phyloP scores from a whole-genome alignment of 2,329 filamentous ascomycete species.

The Epichloe scottii region DNA sequence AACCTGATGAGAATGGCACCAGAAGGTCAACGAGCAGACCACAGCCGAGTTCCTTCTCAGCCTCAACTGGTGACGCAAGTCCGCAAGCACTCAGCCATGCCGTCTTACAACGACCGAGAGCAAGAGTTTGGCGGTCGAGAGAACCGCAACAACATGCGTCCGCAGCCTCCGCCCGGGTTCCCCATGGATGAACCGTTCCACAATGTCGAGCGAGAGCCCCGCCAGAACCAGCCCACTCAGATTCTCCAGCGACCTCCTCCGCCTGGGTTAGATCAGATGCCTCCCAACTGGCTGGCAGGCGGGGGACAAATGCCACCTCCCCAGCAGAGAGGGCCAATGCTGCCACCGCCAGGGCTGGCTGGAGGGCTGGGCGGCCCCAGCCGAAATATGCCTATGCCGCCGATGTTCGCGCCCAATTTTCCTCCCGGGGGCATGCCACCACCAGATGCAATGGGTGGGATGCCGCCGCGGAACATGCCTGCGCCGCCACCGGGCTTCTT shows the following conservation, averaged over 20 bases:
- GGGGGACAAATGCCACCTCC: conserved; percentile 32
- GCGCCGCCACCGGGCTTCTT: conserved; percentile 48
- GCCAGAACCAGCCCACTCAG: conserved; percentile 45
- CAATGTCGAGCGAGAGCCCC: conserved; percentile 33
- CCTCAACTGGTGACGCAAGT: conserved; percentile 7
- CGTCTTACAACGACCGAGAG: conserved; percentile 36
- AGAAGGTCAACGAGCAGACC: conserved; percentile 39
- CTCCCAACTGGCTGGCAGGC: conserved; percentile 39
- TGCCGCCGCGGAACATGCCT: conserved; percentile 40
- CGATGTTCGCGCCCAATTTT: conserved; percentile 51
- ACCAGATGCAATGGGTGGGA: conserved; percentile 35
- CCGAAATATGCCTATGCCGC: conserved; percentile 37
- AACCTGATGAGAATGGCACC: conserved; percentile 56
- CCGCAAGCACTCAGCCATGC: conserved; percentile 30
- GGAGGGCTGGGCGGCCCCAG: conserved; percentile 19
- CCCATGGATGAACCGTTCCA: conserved; percentile 40
- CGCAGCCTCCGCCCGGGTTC: conserved; percentile 36
- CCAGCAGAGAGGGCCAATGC: conserved; percentile 36
- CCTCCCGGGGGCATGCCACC: conserved; percentile 34
- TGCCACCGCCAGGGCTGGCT: conserved; percentile 46
- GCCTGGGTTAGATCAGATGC: conserved; percentile 49
- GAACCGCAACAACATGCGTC: conserved; percentile 25
- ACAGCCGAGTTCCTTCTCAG: conserved; percentile 15
- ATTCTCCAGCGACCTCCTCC: conserved; percentile 52
- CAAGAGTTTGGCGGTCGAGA: conserved; percentile 27